Base-by-base conservation (phyloP, 257 asterid genomes). In the Solanum pinnatisectum region DNA sequence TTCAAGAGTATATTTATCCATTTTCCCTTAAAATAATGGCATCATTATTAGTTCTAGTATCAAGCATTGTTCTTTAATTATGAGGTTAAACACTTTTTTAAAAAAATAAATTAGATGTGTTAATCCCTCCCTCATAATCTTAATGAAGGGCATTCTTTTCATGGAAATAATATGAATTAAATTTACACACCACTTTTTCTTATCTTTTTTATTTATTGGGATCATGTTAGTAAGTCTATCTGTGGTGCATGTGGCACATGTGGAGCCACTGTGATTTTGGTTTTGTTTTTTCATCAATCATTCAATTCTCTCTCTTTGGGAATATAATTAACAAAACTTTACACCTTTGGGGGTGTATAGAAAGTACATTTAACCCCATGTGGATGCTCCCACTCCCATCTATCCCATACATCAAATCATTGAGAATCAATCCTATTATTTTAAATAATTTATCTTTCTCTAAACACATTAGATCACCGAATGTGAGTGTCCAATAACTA, bases 301-400 rank as follows among this genome's bases (percentile, higher is more conserved):
- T 83, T 77, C 84, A 77, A 77, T 77, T 77, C 84, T 77, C 0
- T 77, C 23, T 39, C 23, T 40, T 23, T 39, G 35, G 36, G 23
- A 40, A 63, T 63, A 63, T 63, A 65, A 40, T 33, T 72, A 77
- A n/a, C 12, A 77, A 76, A 77, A 77, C 4, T 20, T 37, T 4
- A 36, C 44, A 46, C 14, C 67, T 12, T 27, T 44, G 15, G 20
- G 44, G 82, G 27, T 73, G 81, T 73, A 33, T 73, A 1, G 81
- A 37, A 20, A 22, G 83, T 42, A 78, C 63, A 78, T 7, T 27
- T 44, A 73, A 73, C 25, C 83, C 92, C 94, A 93, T 87, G 93
- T 92, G 93, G 71, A 81, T 56, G 44, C 36, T 15, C 85, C 84
- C 56, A 60, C 27, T 49, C 90, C 72, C 77, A 14, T 46, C 84